Evolutionary conservation across 768 basidiomycete species (phyloP), one percentile per base, ranked within the genome.

Genomic region (Xerocomellus dryophilus): DNA sequence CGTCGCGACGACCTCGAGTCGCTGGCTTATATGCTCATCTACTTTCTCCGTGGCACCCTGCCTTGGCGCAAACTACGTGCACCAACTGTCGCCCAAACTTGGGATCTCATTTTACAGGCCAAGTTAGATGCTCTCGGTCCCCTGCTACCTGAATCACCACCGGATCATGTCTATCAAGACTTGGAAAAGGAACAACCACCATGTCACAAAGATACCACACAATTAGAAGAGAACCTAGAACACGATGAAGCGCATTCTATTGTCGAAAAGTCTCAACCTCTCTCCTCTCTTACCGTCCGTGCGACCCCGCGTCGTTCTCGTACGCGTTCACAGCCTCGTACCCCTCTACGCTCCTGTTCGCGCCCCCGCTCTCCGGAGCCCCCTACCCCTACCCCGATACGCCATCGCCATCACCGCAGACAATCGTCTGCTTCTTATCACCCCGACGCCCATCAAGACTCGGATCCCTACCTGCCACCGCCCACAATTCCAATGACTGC

Each of bases 1-100:
- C 81, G 88, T 44, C 79, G 89, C 36, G 89, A 91, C 60, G 89
- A 91, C 64, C 79, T 91, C 53, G 88, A 90, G 70, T 84, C 84
- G 0, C 74, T 91, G 7, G 85, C 89, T 0, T 91, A 91, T 71
- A 88, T 90, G 86, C 79, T 90, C 55, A 82, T 90, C 40, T 90
- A 90, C 63, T 90, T 91, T 68, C 71, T 90, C 14, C 84, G 87
- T 6, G 88, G 89, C 15, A 84, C 83, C 0, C 74, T 90, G 3
- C 89, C 89, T 1, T 91, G 89, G 89, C 78, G 86, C 63, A 87
- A 85, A 72, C 64, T 88, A 41, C 81, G 84, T 41, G 88, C 83
- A 0, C 73, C 80, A 34, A 81, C 87, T 11, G 79, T 86, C 12
- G 76, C 81, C 7, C 80, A 77, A 36, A 90, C 88, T 0, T 90